Evolutionary conservation across 805 yeast species (phyloP), one percentile per base, ranked within the genome.

Genomic region (Zygoascus flipseniorum): DNA sequence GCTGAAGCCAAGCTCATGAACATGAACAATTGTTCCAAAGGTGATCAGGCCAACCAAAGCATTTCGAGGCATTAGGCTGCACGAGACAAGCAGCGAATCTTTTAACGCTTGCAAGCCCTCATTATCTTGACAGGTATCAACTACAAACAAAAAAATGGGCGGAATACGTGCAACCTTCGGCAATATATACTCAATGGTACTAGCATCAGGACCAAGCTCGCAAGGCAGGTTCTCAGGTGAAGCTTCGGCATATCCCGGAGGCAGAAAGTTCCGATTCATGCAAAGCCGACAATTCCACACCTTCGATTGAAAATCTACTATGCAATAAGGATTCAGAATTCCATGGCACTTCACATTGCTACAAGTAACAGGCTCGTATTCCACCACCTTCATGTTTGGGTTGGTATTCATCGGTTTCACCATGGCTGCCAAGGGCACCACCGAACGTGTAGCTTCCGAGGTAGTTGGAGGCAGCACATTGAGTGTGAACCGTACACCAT

Each of bases 271-370:
- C 68, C 95, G 77, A 37, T 80, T 72, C 50, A 75, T 72, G 79
- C 97, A 90, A 60, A 87, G 75, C 5, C 93, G 85, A 74, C 97
- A 90, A 48, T 79, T 75, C 97, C 97, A 90, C 6, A 80, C 66
- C 59, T 82, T 83, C 18, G 89, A 81, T 47, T 82, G 76, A 52
- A 85, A 76, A 65, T 89, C 96, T 49, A 89, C 75, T 47, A 79
- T 79, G 64, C 70, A 65, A 51, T 80, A 89, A 2, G 96, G 96
- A 70, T 89, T 89, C 68, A 90, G 70, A 43, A 87, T 78, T 2
- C 88, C 81, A 57, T 83, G 80, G 76, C 98, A 90, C 13, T 51
- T 52, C 55, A 78, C 78, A 26, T 79, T 78, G 53, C 86, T 75
- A 72, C 96, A 89, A 44, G 77, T 67, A 42, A 81, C 79, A 6